Evolutionary conservation across 1,284 basidiomycete genomes (phyloP), one percentile per base, ranked within the genome.

Genomic region (Tylopilus sp.): DNA sequence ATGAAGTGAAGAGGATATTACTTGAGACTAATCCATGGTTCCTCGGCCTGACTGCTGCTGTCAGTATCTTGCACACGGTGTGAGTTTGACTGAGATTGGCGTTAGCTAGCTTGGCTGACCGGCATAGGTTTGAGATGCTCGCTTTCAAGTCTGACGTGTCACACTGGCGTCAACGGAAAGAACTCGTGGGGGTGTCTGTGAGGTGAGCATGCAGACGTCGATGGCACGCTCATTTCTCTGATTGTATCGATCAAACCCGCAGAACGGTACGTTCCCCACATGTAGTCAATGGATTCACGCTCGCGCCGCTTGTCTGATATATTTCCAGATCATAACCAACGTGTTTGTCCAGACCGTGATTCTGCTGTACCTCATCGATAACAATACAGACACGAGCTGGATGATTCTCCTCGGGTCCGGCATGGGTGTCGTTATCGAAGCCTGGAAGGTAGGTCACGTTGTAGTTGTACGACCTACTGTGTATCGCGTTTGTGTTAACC

Each of bases 1-100:
- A 97, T 66, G 93, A 96, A 72, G 71, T 97, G 60, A 97, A 97
- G 74, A 76, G 93, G 55, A 94, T 96, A 86, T 72, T 97, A 41
- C 74, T 85, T n/a, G 92, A 97, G 73, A 97, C 95, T 2, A 95
- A 91, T 65, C 90, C 94, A 12, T 93, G 86, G 76, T 86, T 97
- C 71, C 75, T 98, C 41, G 86, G 75, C 21, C 71, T 92, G 51
- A 94, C 92, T 1, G 89, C 71, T 8, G 49, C 90, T 26, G 95
- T 98, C 58, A 89, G 89, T 58, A 57, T 97, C 21, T 68, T 98
- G 54, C 96, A 99, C 71, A 82, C 84, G 54, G 66, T 98, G 82
- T 93, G 60, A 68, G 86, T 77, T 35, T 30, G 46, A 16, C 38
- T 28, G 47, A 48, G 43, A 41, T 43, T 34, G 36, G 41, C 39